Evolutionary conservation across 2,329 filamentous ascomycete species (phyloP), one percentile per base, ranked within the genome.

Genomic region (Fusarium denticulatum): DNA sequence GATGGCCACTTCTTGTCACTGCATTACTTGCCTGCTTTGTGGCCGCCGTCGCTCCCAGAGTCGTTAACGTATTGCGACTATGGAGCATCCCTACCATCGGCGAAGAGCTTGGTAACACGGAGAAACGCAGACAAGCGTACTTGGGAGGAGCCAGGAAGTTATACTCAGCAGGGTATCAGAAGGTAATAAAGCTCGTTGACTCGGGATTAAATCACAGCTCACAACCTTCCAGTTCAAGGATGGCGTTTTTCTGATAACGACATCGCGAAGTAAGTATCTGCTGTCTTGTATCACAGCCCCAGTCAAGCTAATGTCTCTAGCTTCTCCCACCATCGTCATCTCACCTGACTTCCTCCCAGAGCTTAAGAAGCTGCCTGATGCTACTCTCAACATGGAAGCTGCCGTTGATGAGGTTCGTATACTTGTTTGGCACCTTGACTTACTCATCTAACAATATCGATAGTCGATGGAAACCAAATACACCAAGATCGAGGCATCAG

Each of bases 91-190:
- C 71, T 0, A 40, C 65, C 7, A 15, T 75, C 11, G 68, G 72
- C 10, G 50, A 62, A 9, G 55, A 64, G 30, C 30, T 64, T 1
- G 68, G 68, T 10, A 64, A 26, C 22, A 40, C 57, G 0, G 72
- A 75, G 15, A 75, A 70, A 45, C 50, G 71, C 5, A 69, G 72
- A 47, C 37, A 62, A 15, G 72, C 71, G 3, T 75, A 75, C 12
- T 45, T 75, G 3, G 40, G 32, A 13, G 62, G 71, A 5, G 72
- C 71, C 1, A 52, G 69, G n/a, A 64, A 50, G 8, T 2, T 75
- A 1, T 75, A 74, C 65, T 52, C 37, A 3, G 49, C 57, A 3
- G 72, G 71, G 1, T 75, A 75, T 15, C 50, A 52, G 24, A 70
- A 74, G 57, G 72, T 63, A 42, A 40, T 1, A 15, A 10, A 5